Base-by-base conservation (phyloP, 1,284 basidiomycete genomes). In the Moesziomyces parantarcticus region DNA sequence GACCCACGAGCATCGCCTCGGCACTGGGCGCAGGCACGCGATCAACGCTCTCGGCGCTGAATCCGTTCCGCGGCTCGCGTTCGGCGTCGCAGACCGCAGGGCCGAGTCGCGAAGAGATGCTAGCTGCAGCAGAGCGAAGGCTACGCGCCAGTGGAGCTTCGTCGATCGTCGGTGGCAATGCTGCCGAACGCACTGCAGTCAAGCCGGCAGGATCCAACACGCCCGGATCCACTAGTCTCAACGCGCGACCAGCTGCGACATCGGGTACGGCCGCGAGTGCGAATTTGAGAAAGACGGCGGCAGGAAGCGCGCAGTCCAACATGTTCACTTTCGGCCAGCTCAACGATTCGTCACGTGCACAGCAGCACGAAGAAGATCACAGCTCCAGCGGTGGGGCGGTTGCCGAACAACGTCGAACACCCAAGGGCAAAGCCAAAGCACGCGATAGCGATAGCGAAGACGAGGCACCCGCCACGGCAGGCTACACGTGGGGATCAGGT, bases 121-220 rank as follows among this genome's bases (percentile, higher is more conserved):
- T 78, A 5, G 76, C 67, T 23, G 78, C 78, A 16, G 70, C 78
- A 13, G 78, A 80, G 42, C 66, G 71, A 18, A 62, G 78, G 7
- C 57, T 80, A 1, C 55, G 71, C 2, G 52, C 61, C 1, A 50
- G 52, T 5, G 50, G 61, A 40, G 45, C 62, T 1, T 58, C 56
- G 13, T 73, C 71, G 18, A 80, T 80, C 40, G 74, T 75, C 32
- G 75, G 65, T 5, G 56, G 74, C 18, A 79, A 80, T 54, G 61
- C 68, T 16, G 23, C 67, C 3, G 68, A 75, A 23, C 29, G 49
- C n/a, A 18, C 41, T 1, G 11, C 57, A 1, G 46, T 54, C 1
- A 48, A 42, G 16, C 57, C 62, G 11, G 67, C 64, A 9, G 63
- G 64, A 16, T 58, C 56, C 3, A 59, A 44, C 29, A 56, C 47